Percentiles rank a stretch among this genome's conserved stretches.
Evolutionary conservation across 2,329 filamentous ascomycete species (phyloP).

Genomic region (Aspergillus aculeatinus): DNA sequence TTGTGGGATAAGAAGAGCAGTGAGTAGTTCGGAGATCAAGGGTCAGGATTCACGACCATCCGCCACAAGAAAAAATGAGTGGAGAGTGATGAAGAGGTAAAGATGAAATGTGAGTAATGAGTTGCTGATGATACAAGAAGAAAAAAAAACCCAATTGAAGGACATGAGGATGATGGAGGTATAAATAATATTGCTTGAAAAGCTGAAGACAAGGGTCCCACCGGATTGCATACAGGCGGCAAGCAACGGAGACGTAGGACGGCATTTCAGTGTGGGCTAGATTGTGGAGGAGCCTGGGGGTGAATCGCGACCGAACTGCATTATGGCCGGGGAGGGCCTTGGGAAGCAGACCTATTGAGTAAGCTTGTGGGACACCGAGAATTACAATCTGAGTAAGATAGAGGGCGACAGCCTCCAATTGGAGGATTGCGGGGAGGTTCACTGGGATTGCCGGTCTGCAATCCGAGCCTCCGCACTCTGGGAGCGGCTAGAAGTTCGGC

Average conservation of each 20-base stretch:
- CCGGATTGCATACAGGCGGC: slow-evolving; percentile 19
- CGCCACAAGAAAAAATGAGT: not conserved
- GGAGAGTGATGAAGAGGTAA: not conserved
- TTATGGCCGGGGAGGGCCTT: not conserved
- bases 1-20: slow-evolving; percentile 1
- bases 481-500: slow-evolving; percentile 29
- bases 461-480: slow-evolving; percentile 21
- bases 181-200: slow-evolving; percentile 24
- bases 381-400: not conserved
- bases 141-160: slow-evolving; percentile 15
- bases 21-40: not conserved
- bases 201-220: slow-evolving; percentile 18
- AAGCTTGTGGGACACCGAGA: too few species aligned
- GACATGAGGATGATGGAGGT: slow-evolving; percentile 25
- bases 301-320: not conserved
- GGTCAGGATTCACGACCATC: not conserved
- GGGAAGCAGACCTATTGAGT: too few species aligned
- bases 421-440: slow-evolving; percentile 2
- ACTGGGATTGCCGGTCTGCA: slow-evolving; percentile 27
- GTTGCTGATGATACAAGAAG: not conserved
- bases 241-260: slow-evolving; percentile 31
- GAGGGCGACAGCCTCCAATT: not conserved
- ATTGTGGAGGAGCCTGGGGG: slow-evolving; percentile 18
- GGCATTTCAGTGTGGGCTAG: slow-evolving; percentile 38
- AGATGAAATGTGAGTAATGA: slow-evolving; percentile 4